Percentiles rank a stretch among this genome's conserved stretches.
Evolutionary conservation across 2,329 filamentous ascomycete species (phyloP).

Genomic region (Coniochaeta hoffmannii): DNA sequence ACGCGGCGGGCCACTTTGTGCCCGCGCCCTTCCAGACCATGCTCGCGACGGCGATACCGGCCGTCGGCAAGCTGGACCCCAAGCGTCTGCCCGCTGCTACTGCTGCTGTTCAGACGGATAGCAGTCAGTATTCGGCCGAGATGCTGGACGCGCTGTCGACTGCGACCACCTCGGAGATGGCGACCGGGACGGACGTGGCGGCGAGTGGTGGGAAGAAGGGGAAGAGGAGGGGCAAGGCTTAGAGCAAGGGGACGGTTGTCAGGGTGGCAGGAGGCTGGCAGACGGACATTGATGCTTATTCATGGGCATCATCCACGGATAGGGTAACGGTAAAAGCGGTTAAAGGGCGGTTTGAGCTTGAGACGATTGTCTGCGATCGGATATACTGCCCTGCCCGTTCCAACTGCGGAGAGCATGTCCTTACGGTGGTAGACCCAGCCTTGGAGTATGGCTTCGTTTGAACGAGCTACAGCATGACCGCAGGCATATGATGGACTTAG

Average conservation of each 20-base stretch:
- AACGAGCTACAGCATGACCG: too few relatives aligned
- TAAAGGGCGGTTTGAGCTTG: too few relatives aligned
- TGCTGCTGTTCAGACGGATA: slow-evolving; percentile 21
- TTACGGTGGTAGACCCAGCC: too few relatives aligned
- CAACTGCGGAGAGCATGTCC: too few relatives aligned
- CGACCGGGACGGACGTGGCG: slow-evolving; percentile 18
- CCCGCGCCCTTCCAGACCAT: slow-evolving; percentile 71
- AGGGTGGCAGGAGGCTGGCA: neutral
- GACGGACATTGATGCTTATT: neutral
- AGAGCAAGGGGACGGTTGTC: slow-evolving; percentile 1
- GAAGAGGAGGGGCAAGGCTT: slow-evolving; percentile 40
- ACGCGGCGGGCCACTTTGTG: slow-evolving; percentile 64
- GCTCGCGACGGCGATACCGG: slow-evolving; percentile 59
- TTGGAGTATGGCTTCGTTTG: too few relatives aligned
- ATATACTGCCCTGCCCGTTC: too few relatives aligned
- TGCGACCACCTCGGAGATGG: slow-evolving; percentile 13
- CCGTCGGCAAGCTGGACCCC: slow-evolving; percentile 60
- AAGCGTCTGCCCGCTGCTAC: slow-evolving; percentile 37
- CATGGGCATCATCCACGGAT: too few relatives aligned
- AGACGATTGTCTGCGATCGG: too few relatives aligned
- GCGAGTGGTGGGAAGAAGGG: slow-evolving; percentile 30
- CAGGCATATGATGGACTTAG: too few relatives aligned
- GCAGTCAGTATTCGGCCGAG: slow-evolving; percentile 27
- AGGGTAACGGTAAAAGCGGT: too few relatives aligned
- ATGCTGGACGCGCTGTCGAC: slow-evolving; percentile 39